Conservation (phyloP, 2,329 filamentous ascomycete genomes). For the Penicillium sp. region DNA sequence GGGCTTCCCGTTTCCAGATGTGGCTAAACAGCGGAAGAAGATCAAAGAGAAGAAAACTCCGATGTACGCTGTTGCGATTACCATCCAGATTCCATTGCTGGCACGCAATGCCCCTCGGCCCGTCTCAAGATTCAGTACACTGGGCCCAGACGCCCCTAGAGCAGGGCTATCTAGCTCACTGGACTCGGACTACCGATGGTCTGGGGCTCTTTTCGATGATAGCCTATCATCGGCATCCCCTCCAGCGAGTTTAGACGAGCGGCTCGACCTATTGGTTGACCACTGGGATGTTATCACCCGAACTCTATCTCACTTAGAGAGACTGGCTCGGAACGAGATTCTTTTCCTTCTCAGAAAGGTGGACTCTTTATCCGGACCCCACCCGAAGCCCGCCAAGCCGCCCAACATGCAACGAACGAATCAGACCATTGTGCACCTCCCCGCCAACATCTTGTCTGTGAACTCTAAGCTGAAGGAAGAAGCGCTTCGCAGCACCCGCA, state of each 20-base stretch:
- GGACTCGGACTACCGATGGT: conserved; percentile 43
- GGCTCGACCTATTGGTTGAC: conserved; percentile 55
- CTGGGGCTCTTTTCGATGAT: conserved; percentile 37
- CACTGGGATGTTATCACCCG: conserved; percentile 60
- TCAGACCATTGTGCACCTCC: conserved; percentile 50
- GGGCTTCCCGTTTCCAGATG: conserved; percentile 40
- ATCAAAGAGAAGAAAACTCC: conserved; percentile 55
- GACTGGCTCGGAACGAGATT: conserved; percentile 52
- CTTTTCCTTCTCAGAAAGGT: conserved; percentile 49
- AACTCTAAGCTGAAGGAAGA: conserved; percentile 49
- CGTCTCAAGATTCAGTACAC: conserved; percentile 35
- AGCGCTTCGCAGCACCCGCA: conserved; percentile 47
- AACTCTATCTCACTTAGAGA: conserved; percentile 54
- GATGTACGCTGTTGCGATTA: conserved; percentile 59
- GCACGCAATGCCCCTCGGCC: conserved; percentile 35
- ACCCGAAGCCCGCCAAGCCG: conserved; percentile 45
- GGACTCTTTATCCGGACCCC: conserved; percentile 41
- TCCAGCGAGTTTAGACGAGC: conserved; percentile 51
- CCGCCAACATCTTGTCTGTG: conserved; percentile 47
- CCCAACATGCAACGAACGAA: conserved; percentile 50
- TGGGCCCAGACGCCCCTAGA: conserved; percentile 32
- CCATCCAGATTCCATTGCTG: conserved; percentile 52
- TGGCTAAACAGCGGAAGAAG: conserved; percentile 44
- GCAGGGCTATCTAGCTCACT: conserved; percentile 40
- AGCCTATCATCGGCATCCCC: conserved; percentile 46